phyloP scores from a whole-genome alignment of 164 flowering plant genomes.

The Aristolochia contorta region DNA sequence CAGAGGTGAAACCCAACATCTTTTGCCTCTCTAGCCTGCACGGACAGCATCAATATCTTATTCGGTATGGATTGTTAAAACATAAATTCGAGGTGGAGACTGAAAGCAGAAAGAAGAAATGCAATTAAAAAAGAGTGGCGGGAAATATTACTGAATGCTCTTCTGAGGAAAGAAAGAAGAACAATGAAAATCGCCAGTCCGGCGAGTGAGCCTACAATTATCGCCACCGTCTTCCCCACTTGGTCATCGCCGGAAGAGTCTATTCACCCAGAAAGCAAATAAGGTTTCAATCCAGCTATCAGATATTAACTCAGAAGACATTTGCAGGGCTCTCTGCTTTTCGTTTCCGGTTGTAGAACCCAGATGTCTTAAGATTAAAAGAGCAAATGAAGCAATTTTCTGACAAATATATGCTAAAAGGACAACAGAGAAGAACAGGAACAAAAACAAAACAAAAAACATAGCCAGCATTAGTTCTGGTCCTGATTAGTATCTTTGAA shows the following conservation, averaged over 20 bases:
- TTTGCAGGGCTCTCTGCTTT: too few species aligned
- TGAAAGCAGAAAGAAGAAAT: not conserved
- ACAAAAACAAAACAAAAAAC: too few species aligned
- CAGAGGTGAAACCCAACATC: not conserved
- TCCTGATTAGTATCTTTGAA: too few species aligned
- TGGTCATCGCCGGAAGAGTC: conserved; percentile 54
- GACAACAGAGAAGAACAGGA: too few species aligned
- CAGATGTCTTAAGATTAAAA: too few species aligned
- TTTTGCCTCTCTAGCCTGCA: conserved; percentile 1
- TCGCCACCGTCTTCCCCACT: conserved; percentile 73
- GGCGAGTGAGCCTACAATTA: conserved; percentile 66
- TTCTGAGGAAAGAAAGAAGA: conserved; percentile 56
- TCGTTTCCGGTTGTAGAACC: too few species aligned
- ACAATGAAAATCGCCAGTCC: conserved; percentile 68
- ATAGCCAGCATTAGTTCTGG: too few species aligned
- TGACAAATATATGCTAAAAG: too few species aligned
- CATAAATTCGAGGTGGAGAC: too few species aligned
- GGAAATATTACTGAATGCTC: conserved; percentile 26
- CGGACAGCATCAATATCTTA: not conserved
- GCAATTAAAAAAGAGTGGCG: not conserved
- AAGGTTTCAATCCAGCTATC: not conserved
- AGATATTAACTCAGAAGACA: not conserved
- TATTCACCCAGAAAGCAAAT: conserved; percentile 11
- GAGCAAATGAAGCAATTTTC: too few species aligned
- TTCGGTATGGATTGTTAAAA: too few species aligned